These are phyloP conservation scores for Aspergillus bombycis DNA, from an alignment of 2,329 filamentous ascomycete genomes.

Conservation along the genomic window DNA sequence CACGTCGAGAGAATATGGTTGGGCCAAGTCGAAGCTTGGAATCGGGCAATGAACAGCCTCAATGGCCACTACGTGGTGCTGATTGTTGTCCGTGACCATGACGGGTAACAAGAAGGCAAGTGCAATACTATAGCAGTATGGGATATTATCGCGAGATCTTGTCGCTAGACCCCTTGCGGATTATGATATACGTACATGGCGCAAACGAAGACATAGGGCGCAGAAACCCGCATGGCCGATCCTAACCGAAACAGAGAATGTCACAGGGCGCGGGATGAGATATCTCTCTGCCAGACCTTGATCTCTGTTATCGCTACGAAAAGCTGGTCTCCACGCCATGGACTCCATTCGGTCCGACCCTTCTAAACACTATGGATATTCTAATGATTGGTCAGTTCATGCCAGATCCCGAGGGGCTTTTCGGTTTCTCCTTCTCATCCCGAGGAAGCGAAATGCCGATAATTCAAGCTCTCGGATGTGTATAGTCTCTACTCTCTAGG, in stretches of 20 bases:
- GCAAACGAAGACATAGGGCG: background rate
- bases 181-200: background rate
- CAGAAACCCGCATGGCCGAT: background rate
- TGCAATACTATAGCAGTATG: background rate
- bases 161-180: background rate
- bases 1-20: slow-evolving; percentile 40
- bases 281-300: background rate
- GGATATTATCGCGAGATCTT: background rate
- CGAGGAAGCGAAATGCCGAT: no score
- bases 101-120: background rate
- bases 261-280: background rate
- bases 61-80: slow-evolving; percentile 51
- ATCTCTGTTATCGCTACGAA: background rate
- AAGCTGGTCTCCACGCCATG: background rate
- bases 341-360: background rate
- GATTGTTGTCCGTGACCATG: background rate
- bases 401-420: no score
- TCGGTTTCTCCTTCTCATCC: no score
- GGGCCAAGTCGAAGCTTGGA: slow-evolving; percentile 46
- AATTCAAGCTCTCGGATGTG: no score
- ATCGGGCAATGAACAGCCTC: slow-evolving; percentile 49
- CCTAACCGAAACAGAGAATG: background rate
- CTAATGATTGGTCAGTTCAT: no score
- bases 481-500: no score
- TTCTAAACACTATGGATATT: no score